phyloP scores from a whole-genome alignment of 805 yeast species.

The Ogataea ramenticola region DNA sequence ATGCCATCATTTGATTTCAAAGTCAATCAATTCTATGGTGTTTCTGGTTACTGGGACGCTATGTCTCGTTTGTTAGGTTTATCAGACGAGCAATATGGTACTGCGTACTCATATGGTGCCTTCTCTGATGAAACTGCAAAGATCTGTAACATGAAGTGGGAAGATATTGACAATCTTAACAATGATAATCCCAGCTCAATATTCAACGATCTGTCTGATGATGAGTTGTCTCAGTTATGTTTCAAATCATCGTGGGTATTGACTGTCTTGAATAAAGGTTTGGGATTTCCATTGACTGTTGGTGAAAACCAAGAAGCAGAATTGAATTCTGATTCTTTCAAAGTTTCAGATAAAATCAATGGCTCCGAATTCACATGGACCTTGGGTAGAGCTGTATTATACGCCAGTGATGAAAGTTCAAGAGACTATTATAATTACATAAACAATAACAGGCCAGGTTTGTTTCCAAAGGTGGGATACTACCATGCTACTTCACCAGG shows the following conservation, averaged over 20 bases:
- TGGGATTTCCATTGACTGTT: conserved; percentile 50
- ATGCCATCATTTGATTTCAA: conserved; percentile 54
- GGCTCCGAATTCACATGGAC: conserved; percentile 94
- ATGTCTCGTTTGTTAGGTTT: conserved; percentile 38
- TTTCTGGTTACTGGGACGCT: conserved; percentile 63
- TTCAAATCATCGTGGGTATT: conserved; percentile 57
- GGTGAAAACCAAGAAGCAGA: conserved; percentile 17
- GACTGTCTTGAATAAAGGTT: conserved; percentile 49
- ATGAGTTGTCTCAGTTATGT: conserved; percentile 46
- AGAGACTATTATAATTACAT: conserved; percentile 31
- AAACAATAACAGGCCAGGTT: conserved; percentile 7
- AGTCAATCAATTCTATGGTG: conserved; percentile 51
- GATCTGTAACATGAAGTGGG: conserved; percentile 39
- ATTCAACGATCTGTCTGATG: conserved; percentile 28
- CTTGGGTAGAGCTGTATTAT: conserved; percentile 65
- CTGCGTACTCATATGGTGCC: conserved; percentile 37
- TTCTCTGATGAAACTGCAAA: conserved; percentile 37
- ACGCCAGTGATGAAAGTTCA: conserved; percentile 47
- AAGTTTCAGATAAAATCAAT: conserved; percentile 52
- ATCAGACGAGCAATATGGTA: conserved; percentile 18
- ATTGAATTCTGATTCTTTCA: conserved; percentile 27
- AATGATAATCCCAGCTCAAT: conserved; percentile 6
- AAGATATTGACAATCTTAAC: conserved; percentile 29
- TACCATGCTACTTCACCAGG: conserved; percentile 41
- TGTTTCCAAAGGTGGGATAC: conserved; percentile 32